These are phyloP conservation scores for Calocybe indica DNA, from an alignment of 768 basidiomycete genomes.

Conservation along the genomic window DNA sequence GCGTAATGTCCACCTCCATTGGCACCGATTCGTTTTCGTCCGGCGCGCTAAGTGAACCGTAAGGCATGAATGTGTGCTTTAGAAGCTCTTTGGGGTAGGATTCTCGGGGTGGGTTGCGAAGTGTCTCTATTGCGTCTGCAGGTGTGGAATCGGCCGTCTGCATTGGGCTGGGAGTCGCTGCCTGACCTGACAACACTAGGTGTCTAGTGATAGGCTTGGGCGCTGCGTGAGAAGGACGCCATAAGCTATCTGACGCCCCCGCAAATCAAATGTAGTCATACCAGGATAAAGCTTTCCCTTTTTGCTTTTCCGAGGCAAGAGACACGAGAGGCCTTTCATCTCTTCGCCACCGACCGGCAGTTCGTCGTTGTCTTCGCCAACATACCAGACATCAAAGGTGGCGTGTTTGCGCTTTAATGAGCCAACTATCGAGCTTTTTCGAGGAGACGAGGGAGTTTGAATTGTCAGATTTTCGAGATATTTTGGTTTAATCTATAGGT, in stretches of 20 bases:
- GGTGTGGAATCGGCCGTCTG: constrained; percentile 15
- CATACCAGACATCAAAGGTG: constrained; percentile 61
- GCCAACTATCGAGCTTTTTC: constrained; percentile 36
- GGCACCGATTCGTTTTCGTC: not conserved
- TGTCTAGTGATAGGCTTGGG: constrained; percentile 54
- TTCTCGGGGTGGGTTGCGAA: constrained; percentile 47
- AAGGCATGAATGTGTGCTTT: constrained; percentile 60
- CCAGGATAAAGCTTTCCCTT: constrained; percentile 54
- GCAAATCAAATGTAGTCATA: constrained; percentile 15
- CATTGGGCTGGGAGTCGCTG: constrained; percentile 21
- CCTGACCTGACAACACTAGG: constrained; percentile 50
- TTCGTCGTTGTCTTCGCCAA: constrained; percentile 33
- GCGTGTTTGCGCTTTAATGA: constrained; percentile 46
- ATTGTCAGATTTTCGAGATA: constrained; percentile 50
- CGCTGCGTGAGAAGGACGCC: constrained; percentile 27
- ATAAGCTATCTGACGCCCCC: not conserved
- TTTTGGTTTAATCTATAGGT: constrained; percentile 56
- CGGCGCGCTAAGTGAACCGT: constrained; percentile 37
- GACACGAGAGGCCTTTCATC: constrained; percentile 49
- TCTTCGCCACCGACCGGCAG: constrained; percentile 52
- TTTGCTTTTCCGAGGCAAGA: constrained; percentile 60
- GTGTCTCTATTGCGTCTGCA: constrained; percentile 12
- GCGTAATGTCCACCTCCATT: constrained; percentile 3
- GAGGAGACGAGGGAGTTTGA: constrained; percentile 33
- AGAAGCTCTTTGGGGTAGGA: constrained; percentile 55